Evolutionary conservation across 2,329 filamentous ascomycete species (phyloP).

Genomic region (Xylariaceae sp.): DNA sequence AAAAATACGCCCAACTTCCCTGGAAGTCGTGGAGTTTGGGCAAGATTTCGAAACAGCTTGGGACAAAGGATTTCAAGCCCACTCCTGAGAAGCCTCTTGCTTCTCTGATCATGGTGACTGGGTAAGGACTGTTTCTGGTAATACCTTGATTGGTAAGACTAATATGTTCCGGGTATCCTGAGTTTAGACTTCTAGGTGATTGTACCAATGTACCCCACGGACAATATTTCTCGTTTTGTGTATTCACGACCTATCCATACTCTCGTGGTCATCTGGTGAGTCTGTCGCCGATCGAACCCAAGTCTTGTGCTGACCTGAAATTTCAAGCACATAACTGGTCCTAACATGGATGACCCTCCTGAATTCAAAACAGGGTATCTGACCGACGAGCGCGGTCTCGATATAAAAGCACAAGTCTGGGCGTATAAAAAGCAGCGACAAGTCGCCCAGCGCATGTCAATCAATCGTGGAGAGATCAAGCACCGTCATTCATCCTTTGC

Average conservation of each 20-base stretch:
- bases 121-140: neutral
- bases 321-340: conserved; percentile 51
- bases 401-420: conserved; percentile 57
- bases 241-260: conserved; percentile 8
- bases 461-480: conserved; percentile 45
- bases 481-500: conserved; percentile 44
- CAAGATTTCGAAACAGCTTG: neutral
- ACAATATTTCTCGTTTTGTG: conserved; percentile 6
- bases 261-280: conserved; percentile 8
- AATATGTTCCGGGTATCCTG: no score
- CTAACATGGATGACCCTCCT: conserved; percentile 36
- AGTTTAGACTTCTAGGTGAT: neutral
- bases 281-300: neutral
- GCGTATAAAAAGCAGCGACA: conserved; percentile 63
- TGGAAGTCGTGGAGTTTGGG: conserved; percentile 1
- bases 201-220: neutral
- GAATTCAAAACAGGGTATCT: conserved; percentile 59
- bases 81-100: conserved; percentile 1
- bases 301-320: neutral
- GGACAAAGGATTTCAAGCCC: conserved; percentile 2
- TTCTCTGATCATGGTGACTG: neutral
- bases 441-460: conserved; percentile 52
- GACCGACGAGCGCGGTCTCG: conserved; percentile 42
- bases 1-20: conserved; percentile 3
- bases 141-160: no score